Evolutionary conservation across 2,329 filamentous ascomycete genomes (phyloP), one percentile per base, ranked within the genome.

Genomic region (Orbilia javanica): DNA sequence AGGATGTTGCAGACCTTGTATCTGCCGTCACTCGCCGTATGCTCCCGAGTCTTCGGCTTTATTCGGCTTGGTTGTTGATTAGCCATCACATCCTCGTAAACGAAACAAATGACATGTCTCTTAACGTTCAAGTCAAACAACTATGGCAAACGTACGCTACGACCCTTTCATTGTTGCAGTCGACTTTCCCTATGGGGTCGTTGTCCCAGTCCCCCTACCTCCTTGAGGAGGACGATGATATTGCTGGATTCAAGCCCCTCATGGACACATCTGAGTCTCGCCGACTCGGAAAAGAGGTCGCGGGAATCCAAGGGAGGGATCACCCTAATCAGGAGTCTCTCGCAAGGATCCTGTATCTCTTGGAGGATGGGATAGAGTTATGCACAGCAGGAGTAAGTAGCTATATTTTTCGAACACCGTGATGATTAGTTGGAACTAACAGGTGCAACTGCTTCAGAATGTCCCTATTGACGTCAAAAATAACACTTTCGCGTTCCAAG

Each of bases 71-170:
- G 91, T 85, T 92, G 65, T 84, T 88, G 15, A 86, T 86, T 8
- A 89, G 88, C 76, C 87, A 86, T 82, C 82, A 85, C 15, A 85
- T 88, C 4, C 84, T 92, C 20, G 84, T 87, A 68, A 86, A 87
- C n/a, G 86, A 89, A 64, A 83, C 85, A 20, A 86, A 86, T 67
- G 88, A 89, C 78, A 86, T 86, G 3, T 82, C 86, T 29, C 85
- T 90, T n/a, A 86, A 86, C 25, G 85, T 88, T 3, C 86, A 89
- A 75, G 87, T 90, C 42, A 87, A 88, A 76, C 87, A 89, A 75
- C 86, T 92, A 78, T 92, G 90, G 90, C 89, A 88, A 79, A 87
- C 88, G 0, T 92, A 92, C 81, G 88, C 89, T n/a, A 87, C 86
- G 46, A 88, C 88, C 0, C 83, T 92, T 63, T 90, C 89, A 44